These are phyloP conservation scores for Russula sp. DNA, from an alignment of 768 basidiomycete species.

Conservation along the genomic window DNA sequence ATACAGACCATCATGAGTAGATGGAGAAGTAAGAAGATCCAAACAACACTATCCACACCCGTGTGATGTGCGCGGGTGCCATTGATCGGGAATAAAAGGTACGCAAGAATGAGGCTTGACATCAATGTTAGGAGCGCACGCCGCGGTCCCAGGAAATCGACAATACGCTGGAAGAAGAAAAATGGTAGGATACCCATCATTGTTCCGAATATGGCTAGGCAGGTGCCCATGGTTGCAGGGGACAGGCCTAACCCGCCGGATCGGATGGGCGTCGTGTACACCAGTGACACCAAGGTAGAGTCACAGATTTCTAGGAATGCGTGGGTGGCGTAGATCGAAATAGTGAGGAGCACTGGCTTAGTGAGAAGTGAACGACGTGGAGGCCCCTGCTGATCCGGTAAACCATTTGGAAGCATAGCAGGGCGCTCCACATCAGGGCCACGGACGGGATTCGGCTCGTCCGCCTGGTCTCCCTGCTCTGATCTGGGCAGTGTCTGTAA, in stretches of 20 bases:
- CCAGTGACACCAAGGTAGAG: neutral
- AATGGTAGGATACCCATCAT: neutral
- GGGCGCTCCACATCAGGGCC: neutral
- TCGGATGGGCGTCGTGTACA: neutral
- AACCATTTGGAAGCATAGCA: neutral
- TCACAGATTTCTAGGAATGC: neutral
- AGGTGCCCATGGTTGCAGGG: neutral
- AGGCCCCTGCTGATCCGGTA: neutral
- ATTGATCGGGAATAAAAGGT: no score
- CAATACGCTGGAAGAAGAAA: neutral
- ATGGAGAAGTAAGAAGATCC: no score
- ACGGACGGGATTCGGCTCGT: no score
- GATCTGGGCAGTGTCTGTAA: constrained; percentile 13
- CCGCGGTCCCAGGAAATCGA: neutral
- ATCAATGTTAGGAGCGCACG: neutral
- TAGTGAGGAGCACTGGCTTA: neutral
- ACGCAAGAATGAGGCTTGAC: no score
- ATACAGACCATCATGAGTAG: no score
- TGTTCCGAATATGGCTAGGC: neutral
- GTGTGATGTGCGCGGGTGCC: no score
- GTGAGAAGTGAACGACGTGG: neutral
- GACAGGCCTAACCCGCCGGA: neutral
- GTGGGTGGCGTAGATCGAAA: neutral
- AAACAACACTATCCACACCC: no score
- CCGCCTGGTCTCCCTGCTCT: constrained; percentile 23